Percentiles rank a stretch among this genome's conserved stretches.
Conservation (phyloP, 352 stramenopile species). For the Globisporangium carolinianum region DNA sequence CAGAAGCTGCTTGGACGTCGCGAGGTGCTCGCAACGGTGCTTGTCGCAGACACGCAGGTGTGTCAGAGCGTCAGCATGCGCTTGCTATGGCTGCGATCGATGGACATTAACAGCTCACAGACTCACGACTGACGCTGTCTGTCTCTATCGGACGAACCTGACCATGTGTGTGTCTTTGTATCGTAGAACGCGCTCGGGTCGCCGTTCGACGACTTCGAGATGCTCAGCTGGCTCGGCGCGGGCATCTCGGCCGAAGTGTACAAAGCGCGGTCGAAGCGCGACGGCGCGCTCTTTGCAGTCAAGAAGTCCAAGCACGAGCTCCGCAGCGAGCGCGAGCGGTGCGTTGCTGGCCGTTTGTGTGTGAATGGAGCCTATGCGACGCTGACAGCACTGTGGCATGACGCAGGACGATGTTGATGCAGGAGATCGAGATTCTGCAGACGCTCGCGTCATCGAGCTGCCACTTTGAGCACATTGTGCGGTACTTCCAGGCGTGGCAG, state of each 20-base stretch:
- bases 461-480: constrained; percentile 84
- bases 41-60: constrained; percentile 18
- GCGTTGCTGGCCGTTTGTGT: constrained; percentile 1
- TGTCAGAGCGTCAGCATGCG: not conserved
- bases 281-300: constrained; percentile 47
- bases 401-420: constrained; percentile 42
- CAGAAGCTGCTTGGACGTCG: constrained; percentile 14
- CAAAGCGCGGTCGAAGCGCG: constrained; percentile 37
- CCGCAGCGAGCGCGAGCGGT: constrained; percentile 74
- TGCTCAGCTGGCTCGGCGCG: constrained; percentile 49
- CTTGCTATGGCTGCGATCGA: no score
- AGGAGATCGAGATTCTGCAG: constrained; percentile 60
- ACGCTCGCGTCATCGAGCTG: constrained; percentile 22
- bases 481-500: constrained; percentile 94
- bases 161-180: not conserved
- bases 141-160: not conserved
- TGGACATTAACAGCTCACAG: no score
- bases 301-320: constrained; percentile 78
- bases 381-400: not conserved
- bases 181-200: constrained; percentile 8
- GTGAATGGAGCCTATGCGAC: not conserved
- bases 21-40: constrained; percentile 22
- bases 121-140: not conserved
- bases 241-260: constrained; percentile 68
- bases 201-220: constrained; percentile 50